Evolutionary conservation across 805 yeast species (phyloP).

Genomic region (Myxozyma monticola): DNA sequence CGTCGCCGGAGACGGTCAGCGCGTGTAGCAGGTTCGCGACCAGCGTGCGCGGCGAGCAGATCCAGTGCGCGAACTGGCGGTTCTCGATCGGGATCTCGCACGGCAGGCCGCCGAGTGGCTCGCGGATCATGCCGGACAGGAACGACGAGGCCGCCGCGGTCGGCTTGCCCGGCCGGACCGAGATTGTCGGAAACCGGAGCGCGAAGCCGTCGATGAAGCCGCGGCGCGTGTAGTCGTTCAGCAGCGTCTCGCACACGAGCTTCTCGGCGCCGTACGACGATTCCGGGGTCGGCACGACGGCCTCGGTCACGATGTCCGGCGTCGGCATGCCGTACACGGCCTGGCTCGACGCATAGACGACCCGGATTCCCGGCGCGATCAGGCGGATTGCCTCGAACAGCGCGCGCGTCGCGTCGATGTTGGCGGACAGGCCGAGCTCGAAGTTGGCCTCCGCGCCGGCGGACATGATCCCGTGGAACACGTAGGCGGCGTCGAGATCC

Average conservation of each 20-base stretch:
- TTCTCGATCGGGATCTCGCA: slow-evolving; percentile 32
- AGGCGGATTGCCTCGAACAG: slow-evolving; percentile 30
- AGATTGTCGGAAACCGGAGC: slow-evolving; percentile 30
- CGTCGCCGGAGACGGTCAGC: slow-evolving; percentile 17
- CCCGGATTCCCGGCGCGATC: slow-evolving; percentile 20
- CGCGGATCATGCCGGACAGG: slow-evolving; percentile 35
- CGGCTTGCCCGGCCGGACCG: slow-evolving; percentile 34
- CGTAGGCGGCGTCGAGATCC: slow-evolving; percentile 24
- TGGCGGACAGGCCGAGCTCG: slow-evolving; percentile 33
- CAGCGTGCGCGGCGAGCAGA: slow-evolving; percentile 32
- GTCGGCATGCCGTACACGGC: slow-evolving; percentile 34
- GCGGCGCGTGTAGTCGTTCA: slow-evolving; percentile 34
- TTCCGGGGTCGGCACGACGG: slow-evolving; percentile 33
- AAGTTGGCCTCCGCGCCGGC: slow-evolving; percentile 34
- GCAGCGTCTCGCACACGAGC: slow-evolving; percentile 30
- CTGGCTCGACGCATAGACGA: slow-evolving; percentile 31
- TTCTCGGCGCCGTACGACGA: slow-evolving; percentile 36
- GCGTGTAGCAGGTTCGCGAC: slow-evolving; percentile 31
- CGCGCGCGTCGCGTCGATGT: slow-evolving; percentile 31
- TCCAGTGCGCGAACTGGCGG: slow-evolving; percentile 30
- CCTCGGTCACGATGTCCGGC: slow-evolving; percentile 30
- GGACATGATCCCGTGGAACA: slow-evolving; percentile 35
- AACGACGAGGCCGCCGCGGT: slow-evolving; percentile 35
- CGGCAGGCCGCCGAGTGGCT: slow-evolving; percentile 29
- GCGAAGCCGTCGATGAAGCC: slow-evolving; percentile 32